phyloP scores from a whole-genome alignment of 495 filamentous ascomycete genomes.

The Aspergillus indologenus region DNA sequence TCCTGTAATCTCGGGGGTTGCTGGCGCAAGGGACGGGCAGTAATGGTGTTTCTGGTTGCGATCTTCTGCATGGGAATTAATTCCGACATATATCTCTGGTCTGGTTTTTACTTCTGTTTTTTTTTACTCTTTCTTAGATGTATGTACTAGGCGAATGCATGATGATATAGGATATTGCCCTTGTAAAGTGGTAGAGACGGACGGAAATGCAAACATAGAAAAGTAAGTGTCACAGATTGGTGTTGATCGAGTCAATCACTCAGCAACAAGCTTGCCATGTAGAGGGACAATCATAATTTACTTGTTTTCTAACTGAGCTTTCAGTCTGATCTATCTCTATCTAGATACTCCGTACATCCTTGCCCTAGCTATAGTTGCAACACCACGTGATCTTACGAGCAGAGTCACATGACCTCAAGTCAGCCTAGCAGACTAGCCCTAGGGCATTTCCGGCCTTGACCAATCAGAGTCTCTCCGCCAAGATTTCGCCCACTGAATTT shows the following conservation, averaged over 20 bases:
- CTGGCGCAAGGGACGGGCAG: constrained; percentile 44
- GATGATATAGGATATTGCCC: neutral
- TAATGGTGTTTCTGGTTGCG: constrained; percentile 41
- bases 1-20: constrained; percentile 16
- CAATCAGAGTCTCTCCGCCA: constrained; percentile 31
- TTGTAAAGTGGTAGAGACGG: too few species aligned
- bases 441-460: constrained; percentile 30
- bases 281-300: too few species aligned
- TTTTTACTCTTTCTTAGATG: constrained; percentile 1
- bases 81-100: neutral
- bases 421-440: constrained; percentile 28
- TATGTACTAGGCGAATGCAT: neutral
- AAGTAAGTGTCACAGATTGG: too few species aligned
- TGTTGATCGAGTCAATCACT: neutral
- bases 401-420: neutral
- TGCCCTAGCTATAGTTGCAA: too few species aligned
- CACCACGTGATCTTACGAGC: constrained; percentile 2
- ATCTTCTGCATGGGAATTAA: constrained; percentile 22
- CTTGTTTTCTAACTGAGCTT: too few species aligned
- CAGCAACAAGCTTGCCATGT: too few species aligned
- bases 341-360: too few species aligned
- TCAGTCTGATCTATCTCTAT: too few species aligned
- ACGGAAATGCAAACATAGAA: too few species aligned
- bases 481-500: constrained; percentile 42
- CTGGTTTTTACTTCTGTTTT: constrained; percentile 2